Conservation (phyloP, 2,329 filamentous ascomycete species). For the Fusarium subglutinans region DNA sequence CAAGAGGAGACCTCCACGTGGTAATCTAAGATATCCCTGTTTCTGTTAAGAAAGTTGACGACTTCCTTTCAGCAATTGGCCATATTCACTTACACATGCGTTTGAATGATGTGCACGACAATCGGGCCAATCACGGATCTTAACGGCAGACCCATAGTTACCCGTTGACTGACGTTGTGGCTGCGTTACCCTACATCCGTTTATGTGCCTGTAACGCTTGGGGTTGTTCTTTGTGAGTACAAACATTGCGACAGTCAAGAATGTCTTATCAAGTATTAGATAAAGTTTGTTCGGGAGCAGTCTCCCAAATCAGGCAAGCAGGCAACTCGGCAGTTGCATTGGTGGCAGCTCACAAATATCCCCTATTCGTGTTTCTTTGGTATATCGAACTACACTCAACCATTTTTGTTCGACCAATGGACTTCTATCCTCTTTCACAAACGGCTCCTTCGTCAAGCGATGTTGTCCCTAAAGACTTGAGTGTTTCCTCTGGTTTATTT, state of each 20-base stretch:
- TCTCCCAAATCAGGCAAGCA: neutral
- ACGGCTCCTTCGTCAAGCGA: accelerated
- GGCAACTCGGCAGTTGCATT: too few species aligned
- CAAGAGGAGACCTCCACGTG: neutral
- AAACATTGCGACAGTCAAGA: neutral
- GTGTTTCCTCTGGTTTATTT: neutral
- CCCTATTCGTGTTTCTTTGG: accelerated
- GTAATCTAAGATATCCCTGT: neutral
- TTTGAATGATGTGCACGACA: neutral
- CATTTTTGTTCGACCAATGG: neutral
- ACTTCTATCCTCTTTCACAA: neutral
- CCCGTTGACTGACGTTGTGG: neutral
- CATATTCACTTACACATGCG: neutral
- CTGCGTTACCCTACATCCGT: neutral
- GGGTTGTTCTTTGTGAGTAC: neutral
- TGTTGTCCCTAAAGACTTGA: accelerated
- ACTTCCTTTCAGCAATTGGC: neutral
- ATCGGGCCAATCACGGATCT: neutral
- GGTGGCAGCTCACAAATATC: neutral
- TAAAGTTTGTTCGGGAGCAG: accelerated
- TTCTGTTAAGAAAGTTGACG: too few species aligned
- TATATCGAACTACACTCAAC: accelerated
- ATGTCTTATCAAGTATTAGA: too few species aligned
- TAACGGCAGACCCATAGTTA: neutral
- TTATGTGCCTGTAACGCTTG: neutral